Evolutionary conservation across 352 stramenopile species (phyloP), one percentile per base, ranked within the genome.

Genomic region (Halophytophthora polymorphica): DNA sequence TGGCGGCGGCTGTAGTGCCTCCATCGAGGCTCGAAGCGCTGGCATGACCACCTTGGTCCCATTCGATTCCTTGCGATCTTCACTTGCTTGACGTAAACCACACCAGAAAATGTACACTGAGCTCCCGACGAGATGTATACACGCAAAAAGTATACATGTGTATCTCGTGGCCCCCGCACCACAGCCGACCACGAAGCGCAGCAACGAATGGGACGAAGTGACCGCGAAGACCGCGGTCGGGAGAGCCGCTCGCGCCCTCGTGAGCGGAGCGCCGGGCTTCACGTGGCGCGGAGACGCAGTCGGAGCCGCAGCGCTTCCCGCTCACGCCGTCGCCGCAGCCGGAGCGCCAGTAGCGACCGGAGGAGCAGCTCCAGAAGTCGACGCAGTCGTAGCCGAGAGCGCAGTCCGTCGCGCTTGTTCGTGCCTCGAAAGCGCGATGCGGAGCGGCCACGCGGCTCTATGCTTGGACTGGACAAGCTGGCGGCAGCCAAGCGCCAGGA

Each of bases 401-500:
- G 43, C 34, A 53, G 48, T 37, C 41, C 25, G 21, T 47, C 41
- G 22, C 41, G n/a, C 18, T 34, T 49, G 42, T 49, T 49, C 25
- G 15, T 14, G 1, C 29, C 28, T n/a, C 42, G 42, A 21, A 6
- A n/a, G 12, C n/a, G 29, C 7, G 18, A 33, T 19, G 15, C n/a
- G 12, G 44, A 54, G 8, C 41, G 37, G 13, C 56, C 45, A 33
- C 56, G 64, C 3, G 46, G 53, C 15, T 91, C 80, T 19, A 19
- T 72, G 14, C 62, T 91, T 23, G 80, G 80, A 17, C 59, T 91
- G 10, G 80, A 91, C 40, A 68, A 62, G 18, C 45, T 91, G 6
- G 80, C 77, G n/a, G 65, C 67, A 4, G 60, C 71, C 48, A 91
- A 91, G 61, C 80, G 77, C 17, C 50, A 58, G 34, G 71, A 89